phyloP scores from a whole-genome alignment of 2,329 filamentous ascomycete species.

The Sclerotinia minor region DNA sequence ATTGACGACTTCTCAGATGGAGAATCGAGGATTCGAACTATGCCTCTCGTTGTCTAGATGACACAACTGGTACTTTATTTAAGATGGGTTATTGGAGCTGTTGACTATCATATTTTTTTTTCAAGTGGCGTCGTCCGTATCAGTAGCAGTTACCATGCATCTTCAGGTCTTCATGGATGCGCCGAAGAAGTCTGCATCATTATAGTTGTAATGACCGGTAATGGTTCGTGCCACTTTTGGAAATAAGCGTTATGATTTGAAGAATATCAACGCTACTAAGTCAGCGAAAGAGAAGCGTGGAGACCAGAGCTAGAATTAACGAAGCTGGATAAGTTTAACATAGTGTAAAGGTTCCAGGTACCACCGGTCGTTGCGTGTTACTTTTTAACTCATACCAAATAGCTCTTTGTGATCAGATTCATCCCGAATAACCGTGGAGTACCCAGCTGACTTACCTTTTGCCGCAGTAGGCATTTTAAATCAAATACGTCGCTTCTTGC shows the following conservation, averaged over 20 bases:
- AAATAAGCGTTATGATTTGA: too few relatives aligned
- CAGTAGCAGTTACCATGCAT: not conserved
- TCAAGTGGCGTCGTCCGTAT: not conserved
- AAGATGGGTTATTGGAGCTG: not conserved
- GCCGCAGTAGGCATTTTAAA: too few relatives aligned
- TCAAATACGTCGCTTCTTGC: too few relatives aligned
- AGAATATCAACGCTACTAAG: not conserved
- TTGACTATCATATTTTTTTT: not conserved
- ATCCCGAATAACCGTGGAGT: not conserved
- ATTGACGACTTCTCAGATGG: slow-evolving; percentile 43
- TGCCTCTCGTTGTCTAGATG: slow-evolving; percentile 42
- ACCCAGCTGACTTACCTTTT: too few relatives aligned
- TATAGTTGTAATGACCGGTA: not conserved
- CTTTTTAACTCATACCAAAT: not conserved
- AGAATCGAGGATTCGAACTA: slow-evolving; percentile 42
- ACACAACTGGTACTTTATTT: not conserved
- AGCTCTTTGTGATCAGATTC: not conserved
- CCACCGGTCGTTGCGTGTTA: too few relatives aligned
- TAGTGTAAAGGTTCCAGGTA: not conserved
- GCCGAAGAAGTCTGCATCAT: not conserved
- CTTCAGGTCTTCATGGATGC: not conserved
- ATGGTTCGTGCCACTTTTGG: not conserved
- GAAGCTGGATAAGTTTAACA: not conserved
- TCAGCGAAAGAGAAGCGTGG: not conserved
- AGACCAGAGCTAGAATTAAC: too few relatives aligned